Conservation (phyloP, 768 basidiomycete genomes). For the Termitomyces sp. region DNA sequence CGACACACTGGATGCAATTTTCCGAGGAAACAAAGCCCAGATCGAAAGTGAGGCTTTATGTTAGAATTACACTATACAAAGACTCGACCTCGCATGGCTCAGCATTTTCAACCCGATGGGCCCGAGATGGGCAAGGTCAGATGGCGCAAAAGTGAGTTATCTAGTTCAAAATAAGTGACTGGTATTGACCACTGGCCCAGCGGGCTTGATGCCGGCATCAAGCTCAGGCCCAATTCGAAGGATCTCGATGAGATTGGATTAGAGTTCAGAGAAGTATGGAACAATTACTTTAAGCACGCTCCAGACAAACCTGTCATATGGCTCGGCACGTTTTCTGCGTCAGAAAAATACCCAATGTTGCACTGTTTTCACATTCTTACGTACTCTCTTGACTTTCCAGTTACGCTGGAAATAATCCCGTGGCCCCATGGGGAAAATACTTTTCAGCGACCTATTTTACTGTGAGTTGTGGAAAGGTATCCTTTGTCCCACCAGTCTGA, state of each 20-base stretch:
- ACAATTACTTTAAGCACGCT: constrained; percentile 38
- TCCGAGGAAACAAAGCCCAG: constrained; percentile 31
- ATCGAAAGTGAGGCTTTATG: constrained; percentile 30
- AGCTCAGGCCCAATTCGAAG: constrained; percentile 42
- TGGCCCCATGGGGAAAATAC: constrained; percentile 20
- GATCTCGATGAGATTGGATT: constrained; percentile 48
- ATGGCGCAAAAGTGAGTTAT: constrained; percentile 46
- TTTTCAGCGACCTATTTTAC: constrained; percentile 17
- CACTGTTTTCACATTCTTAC: constrained; percentile 16
- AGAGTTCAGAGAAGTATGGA: constrained; percentile 43
- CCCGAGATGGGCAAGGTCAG: constrained; percentile 17
- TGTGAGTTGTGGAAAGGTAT: constrained; percentile 13
- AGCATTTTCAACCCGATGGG: constrained; percentile 15
- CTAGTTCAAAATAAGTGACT: neutral
- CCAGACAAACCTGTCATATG: constrained; percentile 53
- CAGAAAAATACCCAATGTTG: constrained; percentile 10
- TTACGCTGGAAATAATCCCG: constrained; percentile 13
- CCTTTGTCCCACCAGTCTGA: constrained; percentile 13
- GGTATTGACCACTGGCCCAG: constrained; percentile 20
- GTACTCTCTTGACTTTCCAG: neutral
- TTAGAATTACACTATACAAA: too few species aligned
- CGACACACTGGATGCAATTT: constrained; percentile 43
- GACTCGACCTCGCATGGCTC: neutral
- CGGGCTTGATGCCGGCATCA: constrained; percentile 49
- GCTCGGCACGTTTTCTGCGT: constrained; percentile 37